Percentiles rank a stretch among this genome's conserved stretches.
Evolutionary conservation across 371 early-diverging fungal genomes (phyloP).

Genomic region (Actinomortierella ambigua): DNA sequence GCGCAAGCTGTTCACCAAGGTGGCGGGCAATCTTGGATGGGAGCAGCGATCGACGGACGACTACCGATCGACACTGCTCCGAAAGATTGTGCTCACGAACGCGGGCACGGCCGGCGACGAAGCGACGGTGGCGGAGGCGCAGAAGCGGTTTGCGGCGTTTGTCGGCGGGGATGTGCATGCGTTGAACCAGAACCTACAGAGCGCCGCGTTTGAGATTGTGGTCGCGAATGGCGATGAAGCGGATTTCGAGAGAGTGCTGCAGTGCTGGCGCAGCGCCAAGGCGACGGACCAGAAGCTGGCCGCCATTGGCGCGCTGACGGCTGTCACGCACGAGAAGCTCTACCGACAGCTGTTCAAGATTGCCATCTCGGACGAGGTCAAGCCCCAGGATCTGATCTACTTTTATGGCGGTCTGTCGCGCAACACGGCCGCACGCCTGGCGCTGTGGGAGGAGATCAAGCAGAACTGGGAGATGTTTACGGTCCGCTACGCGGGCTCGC

Average conservation of each 20-base stretch:
- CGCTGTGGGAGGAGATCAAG: constrained; percentile 82
- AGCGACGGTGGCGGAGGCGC: constrained; percentile 56
- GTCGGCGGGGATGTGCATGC: constrained; percentile 59
- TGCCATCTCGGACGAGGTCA: constrained; percentile 73
- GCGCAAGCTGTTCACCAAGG: constrained; percentile 56
- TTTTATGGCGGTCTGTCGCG: constrained; percentile 50
- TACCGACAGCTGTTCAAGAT: constrained; percentile 65
- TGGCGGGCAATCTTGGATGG: constrained; percentile 65
- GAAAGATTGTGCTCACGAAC: constrained; percentile 51
- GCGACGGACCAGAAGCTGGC: constrained; percentile 80
- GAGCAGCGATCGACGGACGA: constrained; percentile 52
- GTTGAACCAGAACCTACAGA: constrained; percentile 85
- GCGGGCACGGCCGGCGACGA: constrained; percentile 53
- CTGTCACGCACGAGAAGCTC: constrained; percentile 59
- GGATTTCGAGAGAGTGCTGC: constrained; percentile 80
- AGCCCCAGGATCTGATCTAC: constrained; percentile 77
- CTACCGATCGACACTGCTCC: constrained; percentile 50
- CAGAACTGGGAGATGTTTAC: constrained; percentile 72
- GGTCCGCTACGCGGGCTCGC: constrained; percentile 70
- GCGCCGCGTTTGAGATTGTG: constrained; percentile 77
- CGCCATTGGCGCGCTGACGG: constrained; percentile 78
- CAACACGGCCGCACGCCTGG: constrained; percentile 66
- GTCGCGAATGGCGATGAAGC: constrained; percentile 68
- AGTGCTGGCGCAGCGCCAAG: constrained; percentile 71
- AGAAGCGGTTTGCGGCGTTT: constrained; percentile 62